A percentile compares a stretch with the other conserved stretches of the same genome.
Evolutionary conservation across 345 rosid genomes (phyloP).

Genomic region (Excoecaria agallocha): DNA sequence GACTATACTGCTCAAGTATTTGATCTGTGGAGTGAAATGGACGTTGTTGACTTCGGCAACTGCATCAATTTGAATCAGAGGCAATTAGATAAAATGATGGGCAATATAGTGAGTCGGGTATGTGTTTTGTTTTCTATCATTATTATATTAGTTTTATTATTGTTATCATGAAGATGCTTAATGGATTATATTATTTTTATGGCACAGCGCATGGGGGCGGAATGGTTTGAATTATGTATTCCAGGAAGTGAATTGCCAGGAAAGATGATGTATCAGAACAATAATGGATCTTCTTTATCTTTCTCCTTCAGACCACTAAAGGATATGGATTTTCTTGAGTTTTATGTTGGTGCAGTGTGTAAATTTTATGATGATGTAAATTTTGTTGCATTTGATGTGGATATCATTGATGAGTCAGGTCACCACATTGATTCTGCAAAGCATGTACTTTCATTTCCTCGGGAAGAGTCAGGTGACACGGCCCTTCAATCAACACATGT

Average conservation of each 20-base stretch:
- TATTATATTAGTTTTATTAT: background rate
- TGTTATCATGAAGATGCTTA: background rate
- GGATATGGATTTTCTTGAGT: background rate
- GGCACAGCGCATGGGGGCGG: background rate
- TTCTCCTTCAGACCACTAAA: background rate
- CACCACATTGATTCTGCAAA: too few species aligned
- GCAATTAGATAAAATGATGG: background rate
- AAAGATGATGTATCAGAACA: background rate
- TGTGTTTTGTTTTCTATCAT: too few species aligned
- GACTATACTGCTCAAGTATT: too few species aligned
- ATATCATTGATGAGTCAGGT: too few species aligned
- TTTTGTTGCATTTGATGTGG: too few species aligned
- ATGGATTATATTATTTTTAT: background rate
- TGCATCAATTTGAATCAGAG: too few species aligned
- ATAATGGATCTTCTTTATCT: background rate
- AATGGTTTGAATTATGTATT: background rate
- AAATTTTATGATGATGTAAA: too few species aligned
- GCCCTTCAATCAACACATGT: too few species aligned
- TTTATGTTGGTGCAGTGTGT: background rate
- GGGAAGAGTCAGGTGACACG: too few species aligned
- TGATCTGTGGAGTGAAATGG: too few species aligned
- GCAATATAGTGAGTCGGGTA: background rate
- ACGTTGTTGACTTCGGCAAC: too few species aligned
- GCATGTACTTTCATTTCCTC: too few species aligned
- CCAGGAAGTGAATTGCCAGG: background rate